Conservation (phyloP, 352 stramenopile species). For the Aphanomyces astaci region DNA sequence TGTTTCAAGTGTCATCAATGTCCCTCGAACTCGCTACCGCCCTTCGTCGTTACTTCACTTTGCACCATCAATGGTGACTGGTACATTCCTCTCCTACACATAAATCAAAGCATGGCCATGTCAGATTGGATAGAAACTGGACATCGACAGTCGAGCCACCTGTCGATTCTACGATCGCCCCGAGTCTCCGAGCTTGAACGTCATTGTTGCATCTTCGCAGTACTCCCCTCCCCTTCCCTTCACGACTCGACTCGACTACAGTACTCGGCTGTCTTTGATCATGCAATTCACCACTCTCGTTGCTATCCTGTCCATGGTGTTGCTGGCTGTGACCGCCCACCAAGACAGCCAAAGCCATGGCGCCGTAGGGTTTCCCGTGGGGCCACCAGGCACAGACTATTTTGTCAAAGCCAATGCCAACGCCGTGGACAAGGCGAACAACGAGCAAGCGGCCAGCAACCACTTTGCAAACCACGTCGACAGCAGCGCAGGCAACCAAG, state of each 20-base stretch:
- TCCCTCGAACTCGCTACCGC: too few relatives aligned
- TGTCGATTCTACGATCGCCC: neutral
- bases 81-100: too few relatives aligned
- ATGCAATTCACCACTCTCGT: too few relatives aligned
- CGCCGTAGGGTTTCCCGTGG: neutral
- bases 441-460: neutral
- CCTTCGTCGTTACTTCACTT: too few relatives aligned
- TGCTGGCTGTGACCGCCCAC: neutral
- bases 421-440: neutral
- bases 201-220: neutral
- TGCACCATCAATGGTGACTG: too few relatives aligned
- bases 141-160: neutral
- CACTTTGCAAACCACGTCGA: constrained; percentile 12
- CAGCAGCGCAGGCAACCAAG: constrained; percentile 9
- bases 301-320: neutral
- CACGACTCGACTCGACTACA: neutral
- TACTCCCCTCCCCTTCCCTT: neutral
- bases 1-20: too few relatives aligned
- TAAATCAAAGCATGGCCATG: too few relatives aligned
- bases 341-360: neutral
- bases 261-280: too few relatives aligned
- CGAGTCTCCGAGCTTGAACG: neutral
- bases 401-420: neutral
- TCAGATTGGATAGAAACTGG: too few relatives aligned
- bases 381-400: neutral